Conservation (phyloP, 192 early-diverging fungal genomes). For the Umbelopsis sp. region DNA sequence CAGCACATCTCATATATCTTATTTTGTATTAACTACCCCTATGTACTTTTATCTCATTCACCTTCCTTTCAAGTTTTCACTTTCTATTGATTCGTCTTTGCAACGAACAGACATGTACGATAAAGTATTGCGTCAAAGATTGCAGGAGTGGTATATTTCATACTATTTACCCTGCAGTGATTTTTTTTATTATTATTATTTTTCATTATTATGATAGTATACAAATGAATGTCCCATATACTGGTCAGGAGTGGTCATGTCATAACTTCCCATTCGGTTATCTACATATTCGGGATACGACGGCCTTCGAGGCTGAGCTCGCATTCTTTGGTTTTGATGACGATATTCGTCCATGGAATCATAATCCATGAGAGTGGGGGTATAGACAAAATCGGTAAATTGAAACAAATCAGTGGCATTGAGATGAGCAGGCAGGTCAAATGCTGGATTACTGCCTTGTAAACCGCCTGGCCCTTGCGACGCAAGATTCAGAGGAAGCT, state of each 20-base stretch:
- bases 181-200: too few species aligned
- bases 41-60: too few species aligned
- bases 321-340: constrained; percentile 21
- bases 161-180: too few species aligned
- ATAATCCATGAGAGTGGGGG: constrained; percentile 19
- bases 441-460: background rate
- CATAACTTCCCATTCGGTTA: constrained; percentile 16
- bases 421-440: constrained; percentile 16
- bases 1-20: too few species aligned
- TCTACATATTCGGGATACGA: constrained; percentile 20
- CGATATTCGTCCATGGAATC: constrained; percentile 6
- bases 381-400: constrained; percentile 30
- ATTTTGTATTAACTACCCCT: too few species aligned
- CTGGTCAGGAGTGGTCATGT: background rate
- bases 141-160: too few species aligned
- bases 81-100: too few species aligned
- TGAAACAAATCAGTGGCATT: constrained; percentile 13
- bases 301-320: background rate
- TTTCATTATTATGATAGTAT: background rate
- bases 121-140: too few species aligned
- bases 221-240: constrained; percentile 19
- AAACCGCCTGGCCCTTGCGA: background rate
- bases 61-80: too few species aligned
- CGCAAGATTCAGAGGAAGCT: background rate
- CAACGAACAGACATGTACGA: too few species aligned